A percentile compares a stretch with the other conserved stretches of the same genome.
These are phyloP conservation scores for Tulasnella sp. DNA, from an alignment of 768 basidiomycete genomes.

Conservation along the genomic window DNA sequence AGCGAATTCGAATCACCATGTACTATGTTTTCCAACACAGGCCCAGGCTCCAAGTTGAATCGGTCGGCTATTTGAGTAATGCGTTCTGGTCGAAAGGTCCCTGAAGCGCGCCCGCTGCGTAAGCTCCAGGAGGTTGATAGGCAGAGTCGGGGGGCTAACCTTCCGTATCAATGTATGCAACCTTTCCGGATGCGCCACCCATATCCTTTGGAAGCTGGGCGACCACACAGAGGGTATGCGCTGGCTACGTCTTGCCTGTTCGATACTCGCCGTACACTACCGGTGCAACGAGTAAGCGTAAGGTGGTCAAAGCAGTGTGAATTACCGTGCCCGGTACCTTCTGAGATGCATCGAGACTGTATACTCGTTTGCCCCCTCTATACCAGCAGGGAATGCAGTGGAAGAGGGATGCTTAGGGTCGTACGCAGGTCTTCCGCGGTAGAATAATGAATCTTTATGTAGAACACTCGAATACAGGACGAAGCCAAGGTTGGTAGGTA, in stretches of 20 bases:
- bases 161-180: constrained; percentile 91
- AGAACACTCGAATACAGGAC: no score
- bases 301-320: neutral
- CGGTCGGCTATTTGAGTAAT: constrained; percentile 87
- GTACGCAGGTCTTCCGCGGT: no score
- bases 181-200: constrained; percentile 89
- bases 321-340: constrained; percentile 48
- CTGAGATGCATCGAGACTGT: constrained; percentile 89
- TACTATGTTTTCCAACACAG: constrained; percentile 86
- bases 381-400: no score
- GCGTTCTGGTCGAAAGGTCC: constrained; percentile 93
- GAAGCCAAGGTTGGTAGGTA: neutral
- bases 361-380: no score
- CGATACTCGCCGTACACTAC: constrained; percentile 93
- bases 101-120: constrained; percentile 37
- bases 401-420: no score
- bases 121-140: constrained; percentile 33
- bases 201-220: constrained; percentile 84
- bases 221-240: constrained; percentile 91
- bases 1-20: constrained; percentile 52
- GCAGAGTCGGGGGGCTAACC: constrained; percentile 44
- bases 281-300: neutral
- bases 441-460: no score
- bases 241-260: constrained; percentile 93
- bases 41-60: constrained; percentile 85